Percentiles rank a stretch among this genome's conserved stretches.
phyloP scores from a whole-genome alignment of 352 stramenopile genomes.

The Phytophthora pinifolia region DNA sequence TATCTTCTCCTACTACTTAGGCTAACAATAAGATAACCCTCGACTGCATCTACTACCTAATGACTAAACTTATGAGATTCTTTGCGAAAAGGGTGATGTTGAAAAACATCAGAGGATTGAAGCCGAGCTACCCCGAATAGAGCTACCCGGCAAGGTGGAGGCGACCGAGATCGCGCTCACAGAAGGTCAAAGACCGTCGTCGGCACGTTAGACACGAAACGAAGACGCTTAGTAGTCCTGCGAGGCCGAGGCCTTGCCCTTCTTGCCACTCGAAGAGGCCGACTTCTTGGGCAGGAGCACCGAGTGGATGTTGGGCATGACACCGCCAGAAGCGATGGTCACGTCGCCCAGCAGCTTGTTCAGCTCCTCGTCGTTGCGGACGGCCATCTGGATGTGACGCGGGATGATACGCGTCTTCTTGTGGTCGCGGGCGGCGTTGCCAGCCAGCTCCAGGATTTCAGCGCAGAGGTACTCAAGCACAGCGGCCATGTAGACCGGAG shows the following conservation, averaged over 20 bases:
- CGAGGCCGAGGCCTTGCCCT: conserved; percentile 52
- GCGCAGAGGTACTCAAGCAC: conserved; percentile 95
- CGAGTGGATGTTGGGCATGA: conserved; percentile 96
- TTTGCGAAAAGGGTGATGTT: conserved; percentile 40
- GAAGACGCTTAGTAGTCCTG: conserved; percentile 64
- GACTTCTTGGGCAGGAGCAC: conserved; percentile 91
- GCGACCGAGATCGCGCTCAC: conserved; percentile 56
- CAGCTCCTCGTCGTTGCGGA: conserved; percentile 94
- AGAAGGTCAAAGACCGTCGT: conserved; percentile 92
- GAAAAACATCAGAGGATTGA: conserved; percentile 42
- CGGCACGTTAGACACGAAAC: conserved; percentile 88
- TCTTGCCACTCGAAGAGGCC: conserved; percentile 44
- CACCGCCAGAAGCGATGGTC: conserved; percentile 95
- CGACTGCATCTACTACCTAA: not conserved
- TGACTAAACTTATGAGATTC: conserved; percentile 20
- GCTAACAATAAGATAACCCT: too few species aligned
- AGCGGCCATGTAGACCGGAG: conserved; percentile 94
- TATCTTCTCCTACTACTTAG: too few species aligned
- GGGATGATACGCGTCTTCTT: conserved; percentile 97
- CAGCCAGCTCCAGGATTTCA: conserved; percentile 95
- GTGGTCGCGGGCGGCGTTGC: conserved; percentile 95
- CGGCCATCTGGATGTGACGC: conserved; percentile 95
- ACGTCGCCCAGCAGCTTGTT: conserved; percentile 95
- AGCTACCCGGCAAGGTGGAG: conserved; percentile 58
- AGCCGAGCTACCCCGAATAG: conserved; percentile 9